Evolutionary conservation across 1,139 yeast species (phyloP).

Genomic region (Sugiyamaella novakii): DNA sequence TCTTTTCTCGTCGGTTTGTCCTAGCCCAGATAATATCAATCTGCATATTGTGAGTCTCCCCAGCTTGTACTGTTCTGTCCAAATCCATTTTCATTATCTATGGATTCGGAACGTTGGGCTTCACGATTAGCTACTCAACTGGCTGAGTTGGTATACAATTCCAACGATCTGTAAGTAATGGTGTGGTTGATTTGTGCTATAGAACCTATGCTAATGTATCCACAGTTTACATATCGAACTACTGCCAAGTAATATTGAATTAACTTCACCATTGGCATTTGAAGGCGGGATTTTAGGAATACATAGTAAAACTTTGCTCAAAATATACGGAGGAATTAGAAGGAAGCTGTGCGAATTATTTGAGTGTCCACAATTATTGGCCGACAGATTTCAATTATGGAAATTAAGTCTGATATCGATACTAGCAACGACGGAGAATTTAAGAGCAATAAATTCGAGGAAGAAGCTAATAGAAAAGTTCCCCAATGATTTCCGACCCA

Average conservation of each 20-base stretch:
- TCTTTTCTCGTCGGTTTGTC: too few relatives aligned
- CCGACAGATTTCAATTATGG: constrained; percentile 14
- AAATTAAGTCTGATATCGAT: constrained; percentile 33
- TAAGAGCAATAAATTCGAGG: constrained; percentile 40
- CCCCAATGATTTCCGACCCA: constrained; percentile 13
- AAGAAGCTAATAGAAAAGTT: constrained; percentile 29
- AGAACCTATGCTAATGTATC: not conserved
- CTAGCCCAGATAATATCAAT: too few relatives aligned
- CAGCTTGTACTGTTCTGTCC: too few relatives aligned
- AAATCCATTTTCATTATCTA: too few relatives aligned
- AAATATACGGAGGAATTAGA: constrained; percentile 25
- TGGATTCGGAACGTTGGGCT: too few relatives aligned
- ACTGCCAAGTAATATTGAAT: constrained; percentile 20
- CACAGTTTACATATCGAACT: constrained; percentile 26
- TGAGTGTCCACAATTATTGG: not conserved
- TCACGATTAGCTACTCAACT: constrained; percentile 1
- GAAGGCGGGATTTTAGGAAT: constrained; percentile 39
- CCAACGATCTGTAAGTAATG: constrained; percentile 9
- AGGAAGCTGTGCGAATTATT: constrained; percentile 14
- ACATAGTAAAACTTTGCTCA: constrained; percentile 29
- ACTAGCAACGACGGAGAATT: constrained; percentile 42
- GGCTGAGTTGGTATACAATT: constrained; percentile 11
- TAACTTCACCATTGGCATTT: constrained; percentile 22
- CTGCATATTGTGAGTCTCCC: too few relatives aligned
- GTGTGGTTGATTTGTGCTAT: not conserved